These are phyloP conservation scores for Microbotryomycetes sp. DNA, from an alignment of 1,284 basidiomycete genomes.

Conservation along the genomic window DNA sequence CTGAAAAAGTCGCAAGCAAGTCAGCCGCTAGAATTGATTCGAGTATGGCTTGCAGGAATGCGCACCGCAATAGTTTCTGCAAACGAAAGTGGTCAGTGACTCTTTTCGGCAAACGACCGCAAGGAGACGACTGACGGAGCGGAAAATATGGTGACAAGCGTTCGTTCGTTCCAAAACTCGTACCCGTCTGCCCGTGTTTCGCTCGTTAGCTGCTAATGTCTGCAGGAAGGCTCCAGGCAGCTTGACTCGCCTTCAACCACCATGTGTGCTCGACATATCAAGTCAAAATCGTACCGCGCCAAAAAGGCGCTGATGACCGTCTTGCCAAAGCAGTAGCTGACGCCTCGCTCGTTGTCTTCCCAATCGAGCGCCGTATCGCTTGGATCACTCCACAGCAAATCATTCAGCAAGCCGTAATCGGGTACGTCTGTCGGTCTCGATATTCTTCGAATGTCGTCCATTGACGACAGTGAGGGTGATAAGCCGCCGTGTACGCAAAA, in stretches of 20 bases:
- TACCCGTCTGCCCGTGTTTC: slow-evolving; percentile 54
- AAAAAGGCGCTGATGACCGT: slow-evolving; percentile 90
- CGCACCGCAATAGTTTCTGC: slow-evolving; percentile 79
- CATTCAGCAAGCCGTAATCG: slow-evolving; percentile 97
- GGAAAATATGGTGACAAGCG: slow-evolving; percentile 95
- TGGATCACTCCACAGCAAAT: slow-evolving; percentile 97
- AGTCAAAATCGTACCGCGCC: slow-evolving; percentile 74
- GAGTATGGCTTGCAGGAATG: slow-evolving; percentile 21
- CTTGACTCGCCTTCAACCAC: slow-evolving; percentile 65
- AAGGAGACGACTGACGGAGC: slow-evolving; percentile 55
- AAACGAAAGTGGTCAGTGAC: too few relatives aligned
- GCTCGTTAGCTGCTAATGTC: background rate
- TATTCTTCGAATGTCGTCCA: slow-evolving; percentile 99
- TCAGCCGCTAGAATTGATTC: background rate
- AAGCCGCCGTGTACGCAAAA: slow-evolving; percentile 99
- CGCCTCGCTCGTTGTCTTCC: slow-evolving; percentile 99
- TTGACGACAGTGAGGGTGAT: slow-evolving; percentile 91
- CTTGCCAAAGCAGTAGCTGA: slow-evolving; percentile 99
- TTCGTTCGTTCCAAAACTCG: slow-evolving; percentile 99
- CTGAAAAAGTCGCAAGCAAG: background rate
- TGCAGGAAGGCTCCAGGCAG: background rate
- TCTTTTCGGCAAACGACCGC: too few relatives aligned
- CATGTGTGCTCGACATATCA: slow-evolving; percentile 99
- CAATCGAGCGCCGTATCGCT: slow-evolving; percentile 96
- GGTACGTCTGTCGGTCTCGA: slow-evolving; percentile 97